Evolutionary conservation across 2,329 filamentous ascomycete species (phyloP).

Genomic region (Penicillium sclerotigenum): DNA sequence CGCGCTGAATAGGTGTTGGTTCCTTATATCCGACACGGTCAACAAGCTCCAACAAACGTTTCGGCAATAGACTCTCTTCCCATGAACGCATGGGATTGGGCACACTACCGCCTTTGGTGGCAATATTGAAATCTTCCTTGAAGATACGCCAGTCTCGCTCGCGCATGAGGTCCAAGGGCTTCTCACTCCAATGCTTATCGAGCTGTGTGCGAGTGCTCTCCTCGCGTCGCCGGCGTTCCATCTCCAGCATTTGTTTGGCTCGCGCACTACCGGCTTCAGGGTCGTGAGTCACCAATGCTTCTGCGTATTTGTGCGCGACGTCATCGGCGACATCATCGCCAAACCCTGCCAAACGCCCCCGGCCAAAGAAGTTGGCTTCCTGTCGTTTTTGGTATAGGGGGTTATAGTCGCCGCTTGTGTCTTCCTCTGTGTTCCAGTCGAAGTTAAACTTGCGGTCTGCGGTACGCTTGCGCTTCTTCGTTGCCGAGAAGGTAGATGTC

Average conservation of each 20-base stretch:
- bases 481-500: slow-evolving; percentile 86
- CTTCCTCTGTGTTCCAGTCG: slow-evolving; percentile 93
- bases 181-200: slow-evolving; percentile 95
- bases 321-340: slow-evolving; percentile 55
- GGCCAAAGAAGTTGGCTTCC: slow-evolving; percentile 67
- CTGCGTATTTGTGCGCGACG: slow-evolving; percentile 57
- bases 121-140: slow-evolving; percentile 98
- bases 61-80: slow-evolving; percentile 78
- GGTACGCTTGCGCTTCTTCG: slow-evolving; percentile 91
- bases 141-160: slow-evolving; percentile 99
- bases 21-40: slow-evolving; percentile 84
- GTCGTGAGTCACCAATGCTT: slow-evolving; percentile 71
- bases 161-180: slow-evolving; percentile 87
- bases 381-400: slow-evolving; percentile 70
- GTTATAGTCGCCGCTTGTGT: slow-evolving; percentile 81
- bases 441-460: slow-evolving; percentile 99
- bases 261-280: slow-evolving; percentile 70
- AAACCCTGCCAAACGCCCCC: slow-evolving; percentile 66
- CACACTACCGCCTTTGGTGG: slow-evolving; percentile 85
- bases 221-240: slow-evolving; percentile 74
- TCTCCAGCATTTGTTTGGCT: slow-evolving; percentile 77
- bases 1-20: slow-evolving; percentile 86
- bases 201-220: slow-evolving; percentile 69
- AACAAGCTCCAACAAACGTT: slow-evolving; percentile 74
- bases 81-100: slow-evolving; percentile 96